Evolutionary conservation across 2,329 filamentous ascomycete genomes (phyloP).

Genomic region (Sporothrix dimorphospora): DNA sequence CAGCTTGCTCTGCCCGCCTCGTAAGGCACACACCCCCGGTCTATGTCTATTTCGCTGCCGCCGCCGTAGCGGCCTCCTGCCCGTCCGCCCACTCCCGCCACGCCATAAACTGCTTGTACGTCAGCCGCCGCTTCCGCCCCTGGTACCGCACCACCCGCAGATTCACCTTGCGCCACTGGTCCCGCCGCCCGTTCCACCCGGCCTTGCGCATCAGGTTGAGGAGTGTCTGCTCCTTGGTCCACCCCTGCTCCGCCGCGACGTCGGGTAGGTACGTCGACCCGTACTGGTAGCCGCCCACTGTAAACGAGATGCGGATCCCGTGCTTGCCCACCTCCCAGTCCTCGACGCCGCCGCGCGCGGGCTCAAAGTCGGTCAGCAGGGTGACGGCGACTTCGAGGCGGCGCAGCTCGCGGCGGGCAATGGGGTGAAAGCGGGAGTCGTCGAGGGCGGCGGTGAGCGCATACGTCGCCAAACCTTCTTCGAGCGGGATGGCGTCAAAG

Average conservation of each 20-base stretch:
- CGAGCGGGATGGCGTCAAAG: conserved; percentile 77
- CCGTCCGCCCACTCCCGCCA: conserved; percentile 71
- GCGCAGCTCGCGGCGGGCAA: conserved; percentile 58
- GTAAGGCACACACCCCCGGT: no score
- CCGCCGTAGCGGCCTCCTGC: neutral
- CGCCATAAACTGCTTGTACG: conserved; percentile 73
- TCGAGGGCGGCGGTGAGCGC: conserved; percentile 75
- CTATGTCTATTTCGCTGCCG: neutral
- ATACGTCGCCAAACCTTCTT: conserved; percentile 74
- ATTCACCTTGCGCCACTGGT: conserved; percentile 78
- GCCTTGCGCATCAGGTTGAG: conserved; percentile 92
- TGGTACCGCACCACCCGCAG: conserved; percentile 83
- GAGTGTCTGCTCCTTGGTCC: conserved; percentile 90
- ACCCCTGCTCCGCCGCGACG: conserved; percentile 88
- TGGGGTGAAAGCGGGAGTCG: conserved; percentile 64
- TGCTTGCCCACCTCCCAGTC: conserved; percentile 89
- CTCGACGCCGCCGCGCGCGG: conserved; percentile 65
- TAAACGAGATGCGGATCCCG: conserved; percentile 84
- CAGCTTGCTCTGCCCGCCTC: neutral
- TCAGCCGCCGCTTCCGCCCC: conserved; percentile 74
- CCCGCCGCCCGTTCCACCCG: conserved; percentile 82
- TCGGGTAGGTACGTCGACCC: conserved; percentile 87
- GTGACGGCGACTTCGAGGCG: conserved; percentile 71
- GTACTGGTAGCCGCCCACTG: conserved; percentile 71
- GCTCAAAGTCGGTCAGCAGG: conserved; percentile 83